Base-by-base conservation (phyloP, 1,284 basidiomycete species). In the Sporisorium sorghi region DNA sequence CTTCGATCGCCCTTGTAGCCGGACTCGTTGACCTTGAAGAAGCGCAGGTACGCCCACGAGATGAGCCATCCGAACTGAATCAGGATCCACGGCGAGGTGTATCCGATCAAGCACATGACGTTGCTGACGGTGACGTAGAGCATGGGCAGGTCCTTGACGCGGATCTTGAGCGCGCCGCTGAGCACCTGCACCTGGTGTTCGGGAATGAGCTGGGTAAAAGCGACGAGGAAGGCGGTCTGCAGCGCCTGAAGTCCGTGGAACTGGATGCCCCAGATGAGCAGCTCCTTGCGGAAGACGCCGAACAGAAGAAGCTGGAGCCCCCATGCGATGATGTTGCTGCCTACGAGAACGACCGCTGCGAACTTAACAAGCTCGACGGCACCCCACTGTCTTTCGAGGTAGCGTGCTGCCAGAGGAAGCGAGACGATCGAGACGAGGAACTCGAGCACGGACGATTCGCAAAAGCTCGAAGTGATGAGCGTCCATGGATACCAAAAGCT, bases 41-140 rank as follows among this genome's bases (percentile, higher is more conserved):
- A 99, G 35, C 96, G 90, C 37, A 99, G 88, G 86, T 97, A 99
- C 56, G 93, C 88, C 91, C 94, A 99, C 26, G 92, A 89, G 9
- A 95, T 91, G 68, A 98, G 91, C 93, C 97, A 99, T 17, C 94
- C 96, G 83, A 97, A 98, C 56, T 81, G 96, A 76, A 99, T 95
- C 77, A 97, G 88, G 61, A 99, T 95, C 87, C 91, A 98, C 1
- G 97, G 97, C 59, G 92, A 92, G 79, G 94, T 92, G 85, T 91
- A 92, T 32, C 96, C 93, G 50, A 97, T 73, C 54, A 99, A 78
- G 77, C 92, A 93, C 85, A 96, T 89, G 37, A 97, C 88, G 73
- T 93, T 94, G 24, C 94, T 97, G 68, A 97, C 86, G 1, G 93
- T 92, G 66, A 98, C 89, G 85, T 97, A 95, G 33, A 91, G 89